These are phyloP conservation scores for Solanum tarapatanum DNA, from an alignment of 257 asterid species.

Conservation along the genomic window DNA sequence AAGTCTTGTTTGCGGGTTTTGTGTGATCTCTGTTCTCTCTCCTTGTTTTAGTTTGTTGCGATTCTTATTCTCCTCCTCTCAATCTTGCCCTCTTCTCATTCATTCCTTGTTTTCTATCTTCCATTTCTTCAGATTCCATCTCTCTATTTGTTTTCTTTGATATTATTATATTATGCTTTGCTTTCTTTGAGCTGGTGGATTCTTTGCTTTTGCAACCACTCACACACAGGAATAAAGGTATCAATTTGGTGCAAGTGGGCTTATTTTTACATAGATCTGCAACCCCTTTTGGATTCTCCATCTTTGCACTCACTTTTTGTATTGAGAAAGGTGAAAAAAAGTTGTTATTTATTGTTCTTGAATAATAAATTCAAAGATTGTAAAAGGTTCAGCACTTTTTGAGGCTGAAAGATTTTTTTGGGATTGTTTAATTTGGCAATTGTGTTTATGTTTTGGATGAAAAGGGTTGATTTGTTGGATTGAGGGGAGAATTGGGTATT, in stretches of 20 bases:
- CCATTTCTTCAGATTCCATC: not conserved
- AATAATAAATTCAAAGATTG: not conserved
- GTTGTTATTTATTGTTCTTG: not conserved
- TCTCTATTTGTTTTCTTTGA: not conserved
- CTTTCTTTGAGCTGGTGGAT: not conserved
- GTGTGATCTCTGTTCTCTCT: constrained; percentile 10
- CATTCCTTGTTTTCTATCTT: not conserved
- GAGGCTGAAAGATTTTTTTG: not conserved
- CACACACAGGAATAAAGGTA: not conserved
- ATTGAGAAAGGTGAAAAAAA: not conserved
- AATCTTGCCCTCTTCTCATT: constrained; percentile 2
- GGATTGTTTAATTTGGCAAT: not conserved
- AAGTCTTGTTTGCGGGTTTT: constrained; percentile 4
- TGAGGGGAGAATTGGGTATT: constrained; percentile 1
- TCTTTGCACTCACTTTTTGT: not conserved
- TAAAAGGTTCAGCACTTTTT: not conserved
- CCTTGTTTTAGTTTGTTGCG: not conserved
- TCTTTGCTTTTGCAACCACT: not conserved
- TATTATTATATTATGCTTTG: not conserved
- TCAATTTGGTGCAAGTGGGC: not conserved
- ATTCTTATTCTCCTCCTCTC: constrained; percentile 5
- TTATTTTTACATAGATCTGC: not conserved
- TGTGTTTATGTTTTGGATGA: not conserved
- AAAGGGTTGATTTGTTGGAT: not conserved
- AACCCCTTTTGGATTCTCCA: not conserved